Conservation (phyloP, 345 rosid species). For the Dovyalis caffra region DNA sequence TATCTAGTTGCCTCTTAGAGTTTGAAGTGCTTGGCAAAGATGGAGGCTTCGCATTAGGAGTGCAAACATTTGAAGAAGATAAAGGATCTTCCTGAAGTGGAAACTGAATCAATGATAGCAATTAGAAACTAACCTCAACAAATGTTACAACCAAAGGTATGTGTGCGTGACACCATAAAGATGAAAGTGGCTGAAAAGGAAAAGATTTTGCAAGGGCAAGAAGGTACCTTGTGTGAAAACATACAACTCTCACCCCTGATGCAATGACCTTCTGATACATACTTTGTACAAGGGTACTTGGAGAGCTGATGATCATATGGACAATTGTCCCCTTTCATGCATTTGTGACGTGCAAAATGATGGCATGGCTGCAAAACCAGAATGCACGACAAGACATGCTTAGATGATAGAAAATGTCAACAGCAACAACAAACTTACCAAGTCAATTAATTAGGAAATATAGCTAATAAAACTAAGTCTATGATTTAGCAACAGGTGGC, state of each 20-base stretch:
- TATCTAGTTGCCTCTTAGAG: constrained; percentile 28
- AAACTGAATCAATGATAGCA: constrained; percentile 24
- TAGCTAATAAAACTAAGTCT: neutral
- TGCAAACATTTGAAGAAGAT: constrained; percentile 20
- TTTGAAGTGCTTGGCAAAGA: constrained; percentile 20
- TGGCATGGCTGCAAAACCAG: constrained; percentile 75
- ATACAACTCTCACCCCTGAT: constrained; percentile 66
- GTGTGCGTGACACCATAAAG: neutral
- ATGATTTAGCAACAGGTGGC: neutral
- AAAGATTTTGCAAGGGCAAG: neutral
- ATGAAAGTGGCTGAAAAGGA: neutral
- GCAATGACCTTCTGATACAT: constrained; percentile 56
- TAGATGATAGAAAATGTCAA: neutral
- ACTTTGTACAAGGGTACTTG: constrained; percentile 74
- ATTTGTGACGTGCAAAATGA: constrained; percentile 74
- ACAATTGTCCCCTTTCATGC: constrained; percentile 91
- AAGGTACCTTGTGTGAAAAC: constrained; percentile 85
- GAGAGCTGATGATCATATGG: constrained; percentile 88
- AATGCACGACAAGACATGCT: constrained; percentile 6
- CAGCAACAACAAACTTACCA: neutral
- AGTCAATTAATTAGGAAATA: constrained; percentile 1
- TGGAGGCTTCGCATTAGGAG: constrained; percentile 24
- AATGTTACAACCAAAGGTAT: neutral
- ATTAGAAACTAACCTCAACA: constrained; percentile 5
- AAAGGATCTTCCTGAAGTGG: constrained; percentile 35